These are phyloP conservation scores for Polymyxa betae DNA, from an alignment of 208 protist genomes.

Conservation along the genomic window DNA sequence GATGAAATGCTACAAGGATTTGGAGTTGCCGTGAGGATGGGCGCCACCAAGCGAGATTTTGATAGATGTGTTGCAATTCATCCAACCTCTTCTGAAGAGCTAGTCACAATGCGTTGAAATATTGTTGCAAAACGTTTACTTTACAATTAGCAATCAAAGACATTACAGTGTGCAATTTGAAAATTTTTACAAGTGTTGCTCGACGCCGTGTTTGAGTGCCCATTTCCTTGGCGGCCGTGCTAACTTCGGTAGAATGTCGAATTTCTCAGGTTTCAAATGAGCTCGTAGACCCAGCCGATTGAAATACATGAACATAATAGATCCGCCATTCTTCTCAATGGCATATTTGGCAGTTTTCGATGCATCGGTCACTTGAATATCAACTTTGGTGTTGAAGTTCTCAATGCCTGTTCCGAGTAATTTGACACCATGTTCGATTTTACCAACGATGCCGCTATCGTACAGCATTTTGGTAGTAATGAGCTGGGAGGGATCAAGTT, in stretches of 20 bases:
- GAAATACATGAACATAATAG: background rate
- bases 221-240: background rate
- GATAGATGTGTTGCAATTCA: slow-evolving; percentile 67
- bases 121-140: background rate
- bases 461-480: background rate
- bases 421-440: slow-evolving; percentile 5
- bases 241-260: background rate
- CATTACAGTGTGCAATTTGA: no score
- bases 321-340: background rate
- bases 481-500: background rate
- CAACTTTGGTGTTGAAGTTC: background rate
- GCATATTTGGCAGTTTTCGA: background rate
- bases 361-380: background rate
- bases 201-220: background rate
- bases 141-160: no score
- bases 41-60: slow-evolving; percentile 66
- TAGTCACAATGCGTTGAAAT: slow-evolving; percentile 72
- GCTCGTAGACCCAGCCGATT: background rate
- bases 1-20: slow-evolving; percentile 86
- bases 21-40: slow-evolving; percentile 74
- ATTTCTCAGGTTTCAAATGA: background rate
- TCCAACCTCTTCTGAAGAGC: slow-evolving; percentile 77
- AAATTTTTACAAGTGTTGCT: background rate
- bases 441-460: background rate
- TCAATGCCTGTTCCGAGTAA: background rate